Conservation (phyloP, 306 rosid species). For the Canavalia ensiformis region DNA sequence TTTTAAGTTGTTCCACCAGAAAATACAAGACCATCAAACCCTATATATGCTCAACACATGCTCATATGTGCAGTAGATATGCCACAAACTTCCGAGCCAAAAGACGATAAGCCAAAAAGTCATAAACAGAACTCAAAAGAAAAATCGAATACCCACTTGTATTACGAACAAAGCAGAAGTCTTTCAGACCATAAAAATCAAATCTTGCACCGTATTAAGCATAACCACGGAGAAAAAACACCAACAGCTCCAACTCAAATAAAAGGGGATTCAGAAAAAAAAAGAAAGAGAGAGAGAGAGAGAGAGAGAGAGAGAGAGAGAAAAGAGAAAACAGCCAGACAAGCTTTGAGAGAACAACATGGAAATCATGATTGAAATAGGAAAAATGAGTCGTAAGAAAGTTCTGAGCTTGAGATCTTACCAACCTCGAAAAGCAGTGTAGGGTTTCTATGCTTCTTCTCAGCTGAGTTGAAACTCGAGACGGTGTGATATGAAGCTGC, state of each 20-base stretch:
- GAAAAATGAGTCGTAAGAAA: constrained; percentile 13
- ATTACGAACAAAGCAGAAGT: constrained; percentile 1
- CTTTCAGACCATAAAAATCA: constrained; percentile 1
- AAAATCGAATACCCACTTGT: background rate
- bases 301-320: no score
- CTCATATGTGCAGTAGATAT: background rate
- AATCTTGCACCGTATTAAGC: constrained; percentile 11
- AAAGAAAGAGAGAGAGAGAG: no score
- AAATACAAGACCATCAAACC: background rate
- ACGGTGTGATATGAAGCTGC: background rate
- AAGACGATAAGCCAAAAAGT: background rate
- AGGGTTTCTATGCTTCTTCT: constrained; percentile 8
- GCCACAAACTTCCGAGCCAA: constrained; percentile 1
- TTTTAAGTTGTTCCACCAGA: background rate
- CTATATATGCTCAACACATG: constrained; percentile 9
- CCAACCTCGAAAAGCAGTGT: constrained; percentile 20
- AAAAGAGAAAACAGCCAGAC: background rate
- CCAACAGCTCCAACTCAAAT: constrained; percentile 3
- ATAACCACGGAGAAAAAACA: background rate
- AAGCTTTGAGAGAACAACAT: constrained; percentile 8
- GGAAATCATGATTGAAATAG: constrained; percentile 10
- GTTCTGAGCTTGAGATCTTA: constrained; percentile 38
- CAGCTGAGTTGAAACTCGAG: background rate
- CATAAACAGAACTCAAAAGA: background rate
- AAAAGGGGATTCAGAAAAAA: background rate